Evolutionary conservation across 495 filamentous ascomycete genomes (phyloP), one percentile per base, ranked within the genome.

Genomic region (Aspergillus funiculosus): DNA sequence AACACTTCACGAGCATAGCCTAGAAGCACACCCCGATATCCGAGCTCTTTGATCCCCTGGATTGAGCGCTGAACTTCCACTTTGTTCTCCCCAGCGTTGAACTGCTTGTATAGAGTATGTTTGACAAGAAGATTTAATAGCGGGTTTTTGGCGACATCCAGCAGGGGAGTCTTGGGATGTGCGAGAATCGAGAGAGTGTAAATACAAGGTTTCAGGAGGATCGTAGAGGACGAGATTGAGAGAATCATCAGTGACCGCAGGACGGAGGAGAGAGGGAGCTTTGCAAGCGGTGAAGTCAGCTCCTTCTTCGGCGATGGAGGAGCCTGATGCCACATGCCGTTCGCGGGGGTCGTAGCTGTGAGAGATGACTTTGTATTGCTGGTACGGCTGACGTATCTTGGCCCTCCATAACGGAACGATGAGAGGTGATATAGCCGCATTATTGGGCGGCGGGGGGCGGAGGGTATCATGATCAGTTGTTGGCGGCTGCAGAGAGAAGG

Each of bases 241-340:
- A 86, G 84, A 10, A 89, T 85, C 45, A 86, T 71, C 48, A 90
- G 71, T 6, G 87, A 89, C 19, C 91, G 85, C 31, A 95, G 63
- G 35, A 97, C 73, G 17, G 74, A 80, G 11, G 76, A 76, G 0
- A 88, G 66, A 2, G 91, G 87, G 25, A 97, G 75, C 32, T 85
- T 74, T 2, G 84, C 78, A 20, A 95, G 64, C 3, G 85, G 80
- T 4, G 80, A 62, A 28, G 18, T 10, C 6, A 30, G 18, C 22
- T 39, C 17, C 11, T 48, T 43, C 51, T 53, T 50, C 10, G 48
- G 46, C 2, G 49, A 32, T 10, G 41, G 30, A 27, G 50, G 35
- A 38, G 36, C 6, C 28, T 57, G 54, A 13, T 63, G 58, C 47
- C 51, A 55, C 39, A 58, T 8, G 28, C 48, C 57, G 48, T 39